Conservation (phyloP, 352 stramenopile genomes). For the Globisporangium apiculatum region DNA sequence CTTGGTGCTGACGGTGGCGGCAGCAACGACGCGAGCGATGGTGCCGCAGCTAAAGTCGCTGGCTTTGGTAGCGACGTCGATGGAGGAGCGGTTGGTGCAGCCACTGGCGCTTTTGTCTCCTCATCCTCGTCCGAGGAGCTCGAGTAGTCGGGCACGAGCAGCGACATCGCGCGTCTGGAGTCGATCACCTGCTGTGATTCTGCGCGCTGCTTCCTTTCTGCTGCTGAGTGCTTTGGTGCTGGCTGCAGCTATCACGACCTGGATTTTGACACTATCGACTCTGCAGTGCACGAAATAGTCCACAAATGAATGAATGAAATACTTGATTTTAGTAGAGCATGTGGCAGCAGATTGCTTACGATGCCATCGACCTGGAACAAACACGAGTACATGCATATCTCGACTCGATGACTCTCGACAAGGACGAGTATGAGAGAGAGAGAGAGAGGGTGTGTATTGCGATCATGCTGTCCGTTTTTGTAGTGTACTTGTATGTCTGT, state of each 20-base stretch:
- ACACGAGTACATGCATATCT: neutral
- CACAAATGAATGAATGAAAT: too few relatives aligned
- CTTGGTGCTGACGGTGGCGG: neutral
- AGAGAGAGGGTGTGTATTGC: neutral
- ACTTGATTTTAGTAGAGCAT: too few relatives aligned
- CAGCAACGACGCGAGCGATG: neutral
- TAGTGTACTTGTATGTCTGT: neutral
- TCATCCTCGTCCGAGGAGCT: slow-evolving; percentile 49
- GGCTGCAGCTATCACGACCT: neutral
- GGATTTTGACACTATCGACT: neutral
- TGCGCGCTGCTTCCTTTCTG: too few relatives aligned
- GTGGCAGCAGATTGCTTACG: too few relatives aligned
- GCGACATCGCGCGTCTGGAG: slow-evolving; percentile 22
- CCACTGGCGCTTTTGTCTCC: neutral
- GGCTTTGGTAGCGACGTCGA: too few relatives aligned
- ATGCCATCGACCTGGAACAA: neutral
- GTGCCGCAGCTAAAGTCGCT: neutral
- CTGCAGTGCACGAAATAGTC: neutral
- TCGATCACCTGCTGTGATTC: too few relatives aligned
- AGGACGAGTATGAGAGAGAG: too few relatives aligned
- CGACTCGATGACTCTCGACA: neutral
- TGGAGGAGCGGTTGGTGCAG: neutral
- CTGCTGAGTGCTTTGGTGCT: too few relatives aligned
- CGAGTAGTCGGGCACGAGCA: slow-evolving; percentile 47
- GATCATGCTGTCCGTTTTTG: neutral